phyloP scores from a whole-genome alignment of 78 protist genomes.

The Emiliania huxleyi region DNA sequence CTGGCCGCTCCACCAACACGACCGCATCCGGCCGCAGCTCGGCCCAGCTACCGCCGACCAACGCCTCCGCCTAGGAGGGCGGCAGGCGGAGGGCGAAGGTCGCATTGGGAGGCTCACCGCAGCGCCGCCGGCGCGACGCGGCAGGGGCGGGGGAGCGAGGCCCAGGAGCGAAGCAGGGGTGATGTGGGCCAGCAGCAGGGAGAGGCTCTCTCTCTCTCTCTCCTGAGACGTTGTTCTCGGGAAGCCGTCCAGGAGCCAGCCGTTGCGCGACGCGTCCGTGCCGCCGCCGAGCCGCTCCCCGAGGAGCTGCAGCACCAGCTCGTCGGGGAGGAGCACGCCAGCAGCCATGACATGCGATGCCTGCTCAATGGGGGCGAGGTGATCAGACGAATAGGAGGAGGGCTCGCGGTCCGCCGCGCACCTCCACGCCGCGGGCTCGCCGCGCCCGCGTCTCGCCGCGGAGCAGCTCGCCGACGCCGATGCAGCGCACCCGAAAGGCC shows the following conservation, averaged over 20 bases:
- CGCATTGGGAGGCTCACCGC: too few species aligned
- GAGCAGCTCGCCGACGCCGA: not conserved
- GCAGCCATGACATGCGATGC: conserved; percentile 24
- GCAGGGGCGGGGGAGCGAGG: too few species aligned
- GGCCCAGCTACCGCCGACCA: not conserved
- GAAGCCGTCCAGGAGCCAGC: conserved; percentile 76
- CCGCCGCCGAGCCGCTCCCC: not conserved
- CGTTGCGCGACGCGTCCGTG: not conserved
- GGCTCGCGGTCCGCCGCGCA: too few species aligned
- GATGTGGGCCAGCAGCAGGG: too few species aligned
- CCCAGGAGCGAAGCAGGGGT: too few species aligned
- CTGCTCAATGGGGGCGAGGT: too few species aligned
- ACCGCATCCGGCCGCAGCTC: not conserved
- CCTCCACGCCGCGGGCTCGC: not conserved
- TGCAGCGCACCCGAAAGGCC: not conserved
- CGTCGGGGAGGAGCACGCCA: conserved; percentile 65
- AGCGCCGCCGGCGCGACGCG: too few species aligned
- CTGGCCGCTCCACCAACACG: not conserved
- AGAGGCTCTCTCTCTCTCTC: too few species aligned
- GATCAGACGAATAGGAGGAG: too few species aligned
- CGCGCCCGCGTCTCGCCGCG: conserved; percentile 29
- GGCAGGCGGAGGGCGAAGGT: too few species aligned
- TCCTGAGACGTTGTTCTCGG: conserved; percentile 57
- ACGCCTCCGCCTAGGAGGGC: conserved; percentile 38
- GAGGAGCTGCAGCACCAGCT: conserved; percentile 34